Evolutionary conservation across 192 early-diverging fungal species (phyloP), one percentile per base, ranked within the genome.

Genomic region (Linnemannia elongata): DNA sequence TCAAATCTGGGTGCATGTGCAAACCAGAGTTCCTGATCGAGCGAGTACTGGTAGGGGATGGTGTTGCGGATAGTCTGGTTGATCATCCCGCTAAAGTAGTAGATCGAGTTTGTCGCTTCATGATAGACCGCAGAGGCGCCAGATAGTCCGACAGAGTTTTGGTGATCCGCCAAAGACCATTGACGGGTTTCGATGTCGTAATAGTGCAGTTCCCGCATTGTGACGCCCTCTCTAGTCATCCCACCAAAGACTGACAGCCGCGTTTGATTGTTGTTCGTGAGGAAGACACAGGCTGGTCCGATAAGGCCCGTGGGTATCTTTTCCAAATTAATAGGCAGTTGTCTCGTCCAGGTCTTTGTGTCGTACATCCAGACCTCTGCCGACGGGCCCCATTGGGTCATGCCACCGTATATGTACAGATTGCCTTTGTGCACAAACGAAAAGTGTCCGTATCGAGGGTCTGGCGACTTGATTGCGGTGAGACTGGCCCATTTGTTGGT

Each of bases 11-110:
- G 85, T 12, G 79, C 76, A 3, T 78, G 66, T 12, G 79, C 85
- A 57, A 81, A 78, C 88, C 88, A 88, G 15, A 84, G 63, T n/a
- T 85, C 75, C 49, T 80, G 79, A 18, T 83, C 44, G 27, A 88
- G 69, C 42, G 69, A 70, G 42, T 84, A 88, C 42, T 84, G 88
- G 39, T 81, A 88, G 1, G 72, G 47, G 36, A 84, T 57, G 1
- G 54, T 60, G 41, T 88, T 88, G 24, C 82, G 75, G 1, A 71
- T 85, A 9, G 79, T 84, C 60, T 75, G 88, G 38, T 81, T 84
- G 54, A 87, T 66, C 85, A 87, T 87, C 8, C 88, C 88, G 6
- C 88, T 82, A 83, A 88, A 88, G 72, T 81, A 81, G 66, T 88
- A 88, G 52, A 88, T 80, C 33, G 88, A 84, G 15, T 69, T 82